Evolutionary conservation across 108 stramenopile species (phyloP).

Genomic region (Tribonema minus): DNA sequence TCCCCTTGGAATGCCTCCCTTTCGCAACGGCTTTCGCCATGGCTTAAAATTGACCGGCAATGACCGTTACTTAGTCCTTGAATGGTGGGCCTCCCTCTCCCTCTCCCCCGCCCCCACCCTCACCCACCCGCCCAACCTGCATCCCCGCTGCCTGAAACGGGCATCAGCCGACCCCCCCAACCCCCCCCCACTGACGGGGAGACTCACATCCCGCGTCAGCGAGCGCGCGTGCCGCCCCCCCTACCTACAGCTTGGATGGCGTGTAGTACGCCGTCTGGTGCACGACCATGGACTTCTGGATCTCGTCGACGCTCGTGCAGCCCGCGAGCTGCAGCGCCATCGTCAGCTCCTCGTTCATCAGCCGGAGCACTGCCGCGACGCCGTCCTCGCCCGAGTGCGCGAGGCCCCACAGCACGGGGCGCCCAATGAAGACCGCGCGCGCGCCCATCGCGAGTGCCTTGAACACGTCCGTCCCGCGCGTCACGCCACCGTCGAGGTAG

Average conservation of each 20-base stretch:
- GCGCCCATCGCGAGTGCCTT: constrained; percentile 92
- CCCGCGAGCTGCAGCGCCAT: constrained; percentile 55
- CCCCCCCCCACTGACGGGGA: too few species aligned
- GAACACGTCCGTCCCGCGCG: constrained; percentile 91
- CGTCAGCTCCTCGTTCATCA: constrained; percentile 51
- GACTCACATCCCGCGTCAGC: too few species aligned
- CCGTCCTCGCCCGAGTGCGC: constrained; percentile 61
- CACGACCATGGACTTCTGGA: constrained; percentile 36
- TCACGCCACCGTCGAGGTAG: constrained; percentile 94
- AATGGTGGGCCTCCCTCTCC: too few species aligned
- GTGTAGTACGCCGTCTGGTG: constrained; percentile 38
- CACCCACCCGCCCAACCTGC: too few species aligned
- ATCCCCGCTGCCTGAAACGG: too few species aligned
- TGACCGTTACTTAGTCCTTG: too few species aligned
- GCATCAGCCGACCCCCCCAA: too few species aligned
- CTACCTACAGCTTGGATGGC: constrained; percentile 41
- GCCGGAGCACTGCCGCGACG: constrained; percentile 45
- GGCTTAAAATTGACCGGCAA: too few species aligned
- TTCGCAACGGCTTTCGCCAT: too few species aligned
- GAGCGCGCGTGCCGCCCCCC: too few species aligned
- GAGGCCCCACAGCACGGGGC: constrained; percentile 91
- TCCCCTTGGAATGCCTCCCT: too few species aligned
- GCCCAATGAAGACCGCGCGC: constrained; percentile 88
- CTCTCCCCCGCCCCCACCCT: too few species aligned
- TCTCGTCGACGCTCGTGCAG: constrained; percentile 35